Evolutionary conservation across 2,329 filamentous ascomycete genomes (phyloP).

Genomic region (Nigrograna mackinnonii): DNA sequence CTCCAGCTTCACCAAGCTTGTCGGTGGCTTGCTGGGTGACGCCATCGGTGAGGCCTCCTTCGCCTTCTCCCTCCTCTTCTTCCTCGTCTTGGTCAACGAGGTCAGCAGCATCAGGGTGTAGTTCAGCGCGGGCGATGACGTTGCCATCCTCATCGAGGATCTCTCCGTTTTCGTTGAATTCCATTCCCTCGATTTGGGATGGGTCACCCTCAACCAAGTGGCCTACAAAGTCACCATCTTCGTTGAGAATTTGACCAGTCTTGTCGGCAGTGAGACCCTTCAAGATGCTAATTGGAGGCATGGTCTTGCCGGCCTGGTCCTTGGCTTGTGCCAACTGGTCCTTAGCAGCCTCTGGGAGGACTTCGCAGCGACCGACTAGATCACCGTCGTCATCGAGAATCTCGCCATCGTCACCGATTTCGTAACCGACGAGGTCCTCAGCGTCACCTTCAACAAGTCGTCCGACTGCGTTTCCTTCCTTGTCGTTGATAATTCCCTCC

Average conservation of each 20-base stretch:
- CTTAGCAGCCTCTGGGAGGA: slow-evolving; percentile 50
- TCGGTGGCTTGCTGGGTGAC: slow-evolving; percentile 27
- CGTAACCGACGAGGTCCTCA: slow-evolving; percentile 56
- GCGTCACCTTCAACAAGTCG: slow-evolving; percentile 56
- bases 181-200: slow-evolving; percentile 50
- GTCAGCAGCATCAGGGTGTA: slow-evolving; percentile 50
- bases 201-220: slow-evolving; percentile 53
- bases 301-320: slow-evolving; percentile 33
- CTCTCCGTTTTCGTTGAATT: slow-evolving; percentile 57
- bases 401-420: slow-evolving; percentile 57
- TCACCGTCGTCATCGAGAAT: slow-evolving; percentile 60
- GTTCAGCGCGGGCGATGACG: slow-evolving; percentile 55
- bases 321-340: slow-evolving; percentile 45
- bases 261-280: slow-evolving; percentile 52
- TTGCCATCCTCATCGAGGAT: slow-evolving; percentile 60
- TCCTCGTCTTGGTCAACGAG: slow-evolving; percentile 37
- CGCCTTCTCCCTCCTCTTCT: slow-evolving; percentile 23
- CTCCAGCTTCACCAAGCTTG: slow-evolving; percentile 24
- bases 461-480: slow-evolving; percentile 53
- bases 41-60: slow-evolving; percentile 15
- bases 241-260: slow-evolving; percentile 53
- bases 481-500: slow-evolving; percentile 57
- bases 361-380: slow-evolving; percentile 57
- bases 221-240: slow-evolving; percentile 55
- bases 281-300: slow-evolving; percentile 51